These are phyloP conservation scores for Lepidium sativum DNA, from an alignment of 345 rosid species.

Conservation along the genomic window DNA sequence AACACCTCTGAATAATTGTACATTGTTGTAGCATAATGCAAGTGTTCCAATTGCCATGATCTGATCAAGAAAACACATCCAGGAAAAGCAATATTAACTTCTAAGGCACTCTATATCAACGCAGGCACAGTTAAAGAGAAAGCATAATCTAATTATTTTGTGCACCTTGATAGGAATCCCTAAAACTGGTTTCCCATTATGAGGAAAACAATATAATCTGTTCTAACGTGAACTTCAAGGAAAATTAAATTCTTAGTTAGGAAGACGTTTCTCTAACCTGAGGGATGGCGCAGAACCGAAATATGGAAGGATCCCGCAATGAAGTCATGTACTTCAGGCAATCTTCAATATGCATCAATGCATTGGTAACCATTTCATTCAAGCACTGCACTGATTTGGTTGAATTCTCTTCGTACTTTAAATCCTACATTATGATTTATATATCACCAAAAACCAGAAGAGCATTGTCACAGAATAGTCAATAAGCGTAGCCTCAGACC, in stretches of 20 bases:
- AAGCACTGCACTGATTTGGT: conserved; percentile 78
- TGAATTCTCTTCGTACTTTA: conserved; percentile 77
- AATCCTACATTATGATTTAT: conserved; percentile 41
- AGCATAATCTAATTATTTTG: not conserved
- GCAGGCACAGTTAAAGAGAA: not conserved
- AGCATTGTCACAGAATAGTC: conserved; percentile 5
- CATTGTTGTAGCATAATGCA: conserved; percentile 80
- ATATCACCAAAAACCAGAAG: not conserved
- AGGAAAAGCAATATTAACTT: conserved; percentile 10
- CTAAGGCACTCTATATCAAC: not conserved
- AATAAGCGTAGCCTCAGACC: not conserved
- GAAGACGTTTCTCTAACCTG: conserved; percentile 37
- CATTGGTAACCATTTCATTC: conserved; percentile 93
- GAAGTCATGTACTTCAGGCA: conserved; percentile 68
- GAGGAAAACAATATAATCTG: not conserved
- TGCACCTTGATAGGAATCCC: not conserved
- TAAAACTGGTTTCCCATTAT: not conserved
- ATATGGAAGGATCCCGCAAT: conserved; percentile 59
- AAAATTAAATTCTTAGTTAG: not conserved
- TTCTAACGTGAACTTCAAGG: not conserved
- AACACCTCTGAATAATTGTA: conserved; percentile 88
- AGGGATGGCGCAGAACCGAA: conserved; percentile 91
- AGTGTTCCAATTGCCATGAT: conserved; percentile 96
- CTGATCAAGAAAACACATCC: conserved; percentile 38
- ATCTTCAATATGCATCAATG: conserved; percentile 66